A percentile compares a stretch with the other conserved stretches of the same genome.
Evolutionary conservation across 2,329 filamentous ascomycete species (phyloP).

Genomic region (Penicillium thymicola): DNA sequence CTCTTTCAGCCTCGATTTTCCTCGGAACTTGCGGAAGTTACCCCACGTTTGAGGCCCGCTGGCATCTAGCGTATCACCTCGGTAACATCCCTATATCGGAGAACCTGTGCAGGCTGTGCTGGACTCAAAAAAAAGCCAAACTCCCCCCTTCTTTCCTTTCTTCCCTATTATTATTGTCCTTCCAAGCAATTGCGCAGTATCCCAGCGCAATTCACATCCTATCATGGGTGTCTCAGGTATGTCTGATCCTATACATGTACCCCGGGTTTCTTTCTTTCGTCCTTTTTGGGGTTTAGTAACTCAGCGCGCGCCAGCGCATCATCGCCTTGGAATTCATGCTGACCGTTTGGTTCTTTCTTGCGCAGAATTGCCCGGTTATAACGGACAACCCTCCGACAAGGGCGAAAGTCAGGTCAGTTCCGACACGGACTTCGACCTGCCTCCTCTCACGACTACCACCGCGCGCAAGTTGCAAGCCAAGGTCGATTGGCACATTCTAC

Average conservation of each 20-base stretch:
- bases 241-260: not conserved
- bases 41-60: not conserved
- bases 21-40: not conserved
- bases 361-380: not conserved
- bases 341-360: not conserved
- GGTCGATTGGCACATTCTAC: constrained; percentile 69
- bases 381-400: constrained; percentile 14
- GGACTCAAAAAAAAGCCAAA: not conserved
- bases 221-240: constrained; percentile 18
- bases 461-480: constrained; percentile 65
- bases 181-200: not conserved
- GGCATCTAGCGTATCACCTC: not conserved
- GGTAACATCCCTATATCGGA: not conserved
- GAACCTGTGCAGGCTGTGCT: not conserved
- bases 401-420: constrained; percentile 20
- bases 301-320: not conserved
- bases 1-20: not conserved
- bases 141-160: not conserved
- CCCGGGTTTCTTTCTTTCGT: not conserved
- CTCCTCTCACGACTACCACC: constrained; percentile 36
- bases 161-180: not conserved
- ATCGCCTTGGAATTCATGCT: constrained; percentile 2
- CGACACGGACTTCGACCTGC: constrained; percentile 23
- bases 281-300: not conserved
- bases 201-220: not conserved